Evolutionary conservation across 1,284 basidiomycete species (phyloP).

Genomic region (Sporisorium exsertum): DNA sequence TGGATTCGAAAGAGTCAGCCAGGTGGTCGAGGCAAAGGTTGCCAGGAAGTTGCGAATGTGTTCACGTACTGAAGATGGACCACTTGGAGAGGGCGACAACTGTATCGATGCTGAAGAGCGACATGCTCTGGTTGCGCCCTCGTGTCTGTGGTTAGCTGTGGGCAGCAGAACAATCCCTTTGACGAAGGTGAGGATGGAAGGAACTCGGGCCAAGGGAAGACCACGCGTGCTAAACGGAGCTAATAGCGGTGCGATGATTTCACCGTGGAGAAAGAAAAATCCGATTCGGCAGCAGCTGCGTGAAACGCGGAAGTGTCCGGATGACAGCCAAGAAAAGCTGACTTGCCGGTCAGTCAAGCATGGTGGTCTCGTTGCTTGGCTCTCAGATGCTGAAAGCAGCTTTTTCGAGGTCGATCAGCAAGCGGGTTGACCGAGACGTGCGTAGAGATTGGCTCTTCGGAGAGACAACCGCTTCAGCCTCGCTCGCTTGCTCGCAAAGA

Average conservation of each 20-base stretch:
- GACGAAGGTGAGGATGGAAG: not conserved
- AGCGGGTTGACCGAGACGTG: no score
- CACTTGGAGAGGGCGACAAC: slow-evolving; percentile 24
- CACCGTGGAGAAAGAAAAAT: not conserved
- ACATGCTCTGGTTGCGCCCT: slow-evolving; percentile 13
- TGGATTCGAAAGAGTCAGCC: no score
- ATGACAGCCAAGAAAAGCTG: slow-evolving; percentile 2
- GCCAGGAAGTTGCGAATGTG: not conserved
- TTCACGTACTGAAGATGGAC: slow-evolving; percentile 26
- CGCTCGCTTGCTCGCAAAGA: not conserved
- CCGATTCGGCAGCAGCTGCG: no score
- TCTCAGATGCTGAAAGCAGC: not conserved
- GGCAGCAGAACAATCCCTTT: not conserved
- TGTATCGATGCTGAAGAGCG: slow-evolving; percentile 28
- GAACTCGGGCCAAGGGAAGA: no score
- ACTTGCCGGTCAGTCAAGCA: not conserved
- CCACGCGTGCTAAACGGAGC: not conserved
- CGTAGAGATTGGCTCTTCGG: not conserved
- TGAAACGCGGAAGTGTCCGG: no score
- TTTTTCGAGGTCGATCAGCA: no score
- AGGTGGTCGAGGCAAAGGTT: no score
- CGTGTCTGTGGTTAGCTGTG: not conserved
- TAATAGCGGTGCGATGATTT: not conserved
- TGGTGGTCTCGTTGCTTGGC: not conserved
- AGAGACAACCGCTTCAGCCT: not conserved